Evolutionary conservation across 2,329 filamentous ascomycete genomes (phyloP), one percentile per base, ranked within the genome.

Genomic region (Trichoderma koningiopsis): DNA sequence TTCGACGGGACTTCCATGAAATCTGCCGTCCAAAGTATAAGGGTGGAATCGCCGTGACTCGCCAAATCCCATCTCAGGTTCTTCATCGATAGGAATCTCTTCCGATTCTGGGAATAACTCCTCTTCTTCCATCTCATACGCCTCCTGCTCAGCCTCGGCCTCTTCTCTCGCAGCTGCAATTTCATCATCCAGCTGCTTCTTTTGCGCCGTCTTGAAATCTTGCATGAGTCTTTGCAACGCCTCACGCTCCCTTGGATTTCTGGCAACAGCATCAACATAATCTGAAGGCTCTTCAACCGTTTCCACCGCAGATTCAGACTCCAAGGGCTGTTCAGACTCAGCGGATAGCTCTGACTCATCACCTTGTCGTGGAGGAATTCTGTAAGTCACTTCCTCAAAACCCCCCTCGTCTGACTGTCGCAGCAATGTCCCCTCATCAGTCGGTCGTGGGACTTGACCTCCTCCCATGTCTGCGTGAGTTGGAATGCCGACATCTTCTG

Each of bases 11-110:
- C 83, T 85, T 0, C 92, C 93, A 60, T 88, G 86, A 77, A 91
- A 96, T 71, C 90, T 89, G n/a, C 92, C 94, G 53, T 89, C 84
- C 2, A 85, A 78, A 0, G 94, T 97, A 69, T 93, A 84, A 3
- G 90, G 89, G 79, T 98, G 96, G 24, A 90, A 84, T 22, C 92
- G 88, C 8, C 82, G 80, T 29, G 70, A 68, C 68, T 81, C 76
- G 3, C 74, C 76, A 31, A 65, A 24, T 19, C 55, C 19, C 31
- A 57, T 57, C 16, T 73, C 79, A 62, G 70, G 81, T 77, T 81
- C 78, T 6, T 76, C 74, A 43, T 76, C 73, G 72, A 76, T 52
- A 73, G 61, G 72, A 71, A 73, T 52, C 3, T 74, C 69, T 7
- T 75, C 72, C n/a, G 72, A 74, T 27, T 65, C 40, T 24, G 47